Conservation (phyloP, 129 eudicot species). For the Pulicaria dysenterica region DNA sequence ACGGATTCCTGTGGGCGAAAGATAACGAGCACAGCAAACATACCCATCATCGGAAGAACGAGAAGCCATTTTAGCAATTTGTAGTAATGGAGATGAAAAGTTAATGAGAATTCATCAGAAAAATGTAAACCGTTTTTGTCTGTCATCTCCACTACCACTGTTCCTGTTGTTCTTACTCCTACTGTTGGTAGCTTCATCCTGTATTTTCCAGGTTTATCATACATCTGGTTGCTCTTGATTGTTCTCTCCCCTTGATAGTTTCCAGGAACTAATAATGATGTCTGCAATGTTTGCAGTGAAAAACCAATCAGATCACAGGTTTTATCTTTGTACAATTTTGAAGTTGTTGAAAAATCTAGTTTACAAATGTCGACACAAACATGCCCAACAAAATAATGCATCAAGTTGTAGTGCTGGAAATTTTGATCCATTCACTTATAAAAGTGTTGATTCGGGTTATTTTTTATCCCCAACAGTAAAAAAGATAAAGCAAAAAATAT, state of each 20-base stretch:
- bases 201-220: slow-evolving; percentile 68
- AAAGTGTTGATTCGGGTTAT: background rate
- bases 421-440: background rate
- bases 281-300: slow-evolving; percentile 39
- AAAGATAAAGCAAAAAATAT: background rate
- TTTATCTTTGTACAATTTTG: too few species aligned
- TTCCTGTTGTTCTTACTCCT: slow-evolving; percentile 82
- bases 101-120: slow-evolving; percentile 87
- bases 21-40: slow-evolving; percentile 87
- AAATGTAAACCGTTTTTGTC: slow-evolving; percentile 83
- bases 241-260: slow-evolving; percentile 97
- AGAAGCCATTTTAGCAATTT: slow-evolving; percentile 92
- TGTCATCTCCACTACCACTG: slow-evolving; percentile 91
- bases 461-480: background rate
- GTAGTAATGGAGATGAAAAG: slow-evolving; percentile 94
- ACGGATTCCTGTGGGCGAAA: slow-evolving; percentile 85
- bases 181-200: slow-evolving; percentile 88
- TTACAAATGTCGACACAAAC: background rate
- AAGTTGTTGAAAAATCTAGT: too few species aligned
- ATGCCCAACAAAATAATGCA: background rate
- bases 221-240: slow-evolving; percentile 60
- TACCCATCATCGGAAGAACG: slow-evolving; percentile 96
- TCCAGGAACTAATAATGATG: slow-evolving; percentile 89
- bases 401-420: background rate
- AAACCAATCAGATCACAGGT: slow-evolving; percentile 16